A percentile compares a stretch with the other conserved stretches of the same genome.
Conservation (phyloP, 2,329 filamentous ascomycete species). For the Apiospora phragmitis region DNA sequence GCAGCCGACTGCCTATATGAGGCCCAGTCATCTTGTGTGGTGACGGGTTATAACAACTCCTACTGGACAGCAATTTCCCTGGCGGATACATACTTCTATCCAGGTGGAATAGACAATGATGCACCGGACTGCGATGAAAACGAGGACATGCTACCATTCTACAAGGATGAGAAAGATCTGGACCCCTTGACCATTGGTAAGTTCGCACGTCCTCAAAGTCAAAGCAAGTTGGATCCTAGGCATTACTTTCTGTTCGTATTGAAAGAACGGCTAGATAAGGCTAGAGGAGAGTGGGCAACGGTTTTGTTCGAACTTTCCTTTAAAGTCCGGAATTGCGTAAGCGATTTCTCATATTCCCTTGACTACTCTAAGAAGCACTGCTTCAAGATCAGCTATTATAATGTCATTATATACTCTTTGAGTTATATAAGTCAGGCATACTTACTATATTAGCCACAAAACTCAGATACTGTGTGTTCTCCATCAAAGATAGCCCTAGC, state of each 20-base stretch:
- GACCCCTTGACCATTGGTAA: background rate
- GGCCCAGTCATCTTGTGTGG: background rate
- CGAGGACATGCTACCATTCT: background rate
- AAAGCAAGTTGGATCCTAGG: background rate
- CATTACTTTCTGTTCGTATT: background rate
- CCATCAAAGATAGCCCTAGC: background rate
- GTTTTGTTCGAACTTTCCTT: background rate
- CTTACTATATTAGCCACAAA: too few relatives aligned
- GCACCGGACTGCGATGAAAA: background rate
- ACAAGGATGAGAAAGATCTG: background rate
- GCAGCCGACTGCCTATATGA: background rate
- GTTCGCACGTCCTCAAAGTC: background rate
- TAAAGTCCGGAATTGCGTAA: background rate
- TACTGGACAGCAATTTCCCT: background rate
- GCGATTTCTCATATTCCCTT: background rate
- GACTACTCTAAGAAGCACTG: background rate
- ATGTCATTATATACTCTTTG: too few relatives aligned
- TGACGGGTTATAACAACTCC: constrained; percentile 4
- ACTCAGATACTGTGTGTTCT: background rate
- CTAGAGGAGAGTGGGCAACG: background rate
- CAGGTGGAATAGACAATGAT: background rate
- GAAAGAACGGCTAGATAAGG: background rate
- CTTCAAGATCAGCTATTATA: too few relatives aligned
- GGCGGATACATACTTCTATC: background rate
- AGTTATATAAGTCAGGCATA: too few relatives aligned